Base-by-base conservation (phyloP, 495 filamentous ascomycete species). In the Trypethelium eluteriae region DNA sequence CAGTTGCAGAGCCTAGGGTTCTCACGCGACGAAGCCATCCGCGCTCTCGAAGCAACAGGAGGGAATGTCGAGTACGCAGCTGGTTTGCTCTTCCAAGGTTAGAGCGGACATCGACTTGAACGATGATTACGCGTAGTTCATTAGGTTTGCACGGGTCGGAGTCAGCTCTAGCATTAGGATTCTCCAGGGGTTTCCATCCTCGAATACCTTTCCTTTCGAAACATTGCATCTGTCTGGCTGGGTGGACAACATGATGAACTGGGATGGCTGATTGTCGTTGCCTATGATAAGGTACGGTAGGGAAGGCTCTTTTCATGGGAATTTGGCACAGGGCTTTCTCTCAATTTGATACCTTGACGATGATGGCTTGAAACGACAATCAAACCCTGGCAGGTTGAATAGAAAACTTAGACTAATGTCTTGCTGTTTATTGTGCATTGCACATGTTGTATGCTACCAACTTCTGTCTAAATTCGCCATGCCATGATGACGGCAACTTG, bases 61-160 rank as follows among this genome's bases (percentile, higher is more conserved):
- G 94, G 94, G 6, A 89, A 98, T 74, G 82, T 97, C 39, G 88
- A 97, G 62, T 83, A 86, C 64, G 94, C 94, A 25, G 92, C 93
- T 63, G 88, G 89, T 53, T 83, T 97, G 61, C 79, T 97, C 67
- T 89, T 96, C 74, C 79, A 86, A 59, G 67, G 64, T 35, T 70
- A 53, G 49, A 0, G 2, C 11, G 41, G 9, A 53, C 49, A 53
- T 9, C 49, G 5, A 9, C 11, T 25, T 25, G 25, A 25, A 25
- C 25, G 25, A 25, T 25, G 25, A 14, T 16, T 53, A n/a, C 41
- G 14, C 6, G 36, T 32, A 14, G 9, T 7, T 36, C 7, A 36
- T 59, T 18, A 59, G 32, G 25, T 32, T 9, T 59, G 53, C 53
- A 59, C 18, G 7, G 53, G 53, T 59, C 53, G 32, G 53, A 18